These are phyloP conservation scores for Boeremia exigua DNA, from an alignment of 2,329 filamentous ascomycete species.

Conservation along the genomic window DNA sequence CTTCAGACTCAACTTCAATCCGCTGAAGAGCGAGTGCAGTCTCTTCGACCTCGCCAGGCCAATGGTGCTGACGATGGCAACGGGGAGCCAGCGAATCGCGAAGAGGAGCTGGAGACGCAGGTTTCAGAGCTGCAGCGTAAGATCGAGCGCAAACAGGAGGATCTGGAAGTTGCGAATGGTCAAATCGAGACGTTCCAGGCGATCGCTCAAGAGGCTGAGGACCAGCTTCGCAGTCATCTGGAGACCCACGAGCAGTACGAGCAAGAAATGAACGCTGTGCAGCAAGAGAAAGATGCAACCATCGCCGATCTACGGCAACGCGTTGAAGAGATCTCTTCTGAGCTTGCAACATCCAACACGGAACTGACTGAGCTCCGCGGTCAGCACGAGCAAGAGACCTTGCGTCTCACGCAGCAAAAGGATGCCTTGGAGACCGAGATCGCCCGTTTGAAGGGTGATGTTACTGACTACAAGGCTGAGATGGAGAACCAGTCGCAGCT, in stretches of 20 bases:
- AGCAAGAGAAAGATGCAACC: constrained; percentile 78
- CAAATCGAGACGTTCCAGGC: constrained; percentile 88
- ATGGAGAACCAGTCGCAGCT: constrained; percentile 89
- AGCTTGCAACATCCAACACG: constrained; percentile 80
- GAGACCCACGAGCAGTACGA: constrained; percentile 74
- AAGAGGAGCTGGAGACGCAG: constrained; percentile 84
- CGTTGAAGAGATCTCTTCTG: constrained; percentile 80
- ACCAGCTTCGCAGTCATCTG: constrained; percentile 79
- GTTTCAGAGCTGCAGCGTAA: constrained; percentile 86
- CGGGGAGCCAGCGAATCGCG: constrained; percentile 65
- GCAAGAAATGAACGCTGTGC: constrained; percentile 77
- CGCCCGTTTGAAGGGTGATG: constrained; percentile 79
- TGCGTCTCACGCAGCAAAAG: constrained; percentile 83
- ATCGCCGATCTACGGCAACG: constrained; percentile 84
- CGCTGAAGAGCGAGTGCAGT: constrained; percentile 84
- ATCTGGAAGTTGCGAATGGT: constrained; percentile 79
- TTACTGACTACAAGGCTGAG: constrained; percentile 78
- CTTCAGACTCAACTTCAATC: constrained; percentile 85
- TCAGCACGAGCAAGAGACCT: constrained; percentile 75
- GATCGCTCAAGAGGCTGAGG: constrained; percentile 86
- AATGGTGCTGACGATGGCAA: constrained; percentile 54
- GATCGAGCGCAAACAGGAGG: constrained; percentile 78
- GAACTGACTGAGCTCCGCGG: constrained; percentile 83
- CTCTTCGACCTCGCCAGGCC: constrained; percentile 78
- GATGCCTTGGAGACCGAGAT: constrained; percentile 79